phyloP scores from a whole-genome alignment of 192 early-diverging fungal species.

The Chytriomyces confervae region DNA sequence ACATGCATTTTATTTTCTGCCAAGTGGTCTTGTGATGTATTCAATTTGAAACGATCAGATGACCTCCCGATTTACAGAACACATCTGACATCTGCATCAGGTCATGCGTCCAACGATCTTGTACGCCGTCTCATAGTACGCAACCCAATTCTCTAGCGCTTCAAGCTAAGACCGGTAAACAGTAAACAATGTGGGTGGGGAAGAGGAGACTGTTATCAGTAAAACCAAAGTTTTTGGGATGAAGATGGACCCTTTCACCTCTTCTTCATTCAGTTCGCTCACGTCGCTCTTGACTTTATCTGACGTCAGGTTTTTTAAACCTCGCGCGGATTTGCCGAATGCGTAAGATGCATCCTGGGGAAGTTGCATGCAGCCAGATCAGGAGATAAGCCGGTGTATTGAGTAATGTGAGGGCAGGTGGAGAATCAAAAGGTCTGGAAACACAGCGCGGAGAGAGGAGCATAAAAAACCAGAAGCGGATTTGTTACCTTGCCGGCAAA shows the following conservation, averaged over 20 bases:
- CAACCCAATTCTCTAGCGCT: conserved; percentile 73
- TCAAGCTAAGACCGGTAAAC: conserved; percentile 50
- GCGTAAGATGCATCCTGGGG: conserved; percentile 10
- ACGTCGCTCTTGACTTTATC: not conserved
- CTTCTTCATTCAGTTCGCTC: not conserved
- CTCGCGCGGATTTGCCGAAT: not conserved
- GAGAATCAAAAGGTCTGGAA: too few species aligned
- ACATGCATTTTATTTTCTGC: not conserved
- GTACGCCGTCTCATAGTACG: conserved; percentile 73
- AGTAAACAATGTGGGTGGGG: not conserved
- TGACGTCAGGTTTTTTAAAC: not conserved
- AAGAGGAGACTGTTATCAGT: not conserved
- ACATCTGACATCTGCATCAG: not conserved
- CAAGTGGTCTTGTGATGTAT: not conserved
- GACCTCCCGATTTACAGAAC: not conserved
- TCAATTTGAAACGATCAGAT: not conserved
- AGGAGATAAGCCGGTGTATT: too few species aligned
- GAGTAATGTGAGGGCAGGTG: too few species aligned
- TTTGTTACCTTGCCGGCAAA: conserved; percentile 11
- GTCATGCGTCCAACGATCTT: conserved; percentile 69
- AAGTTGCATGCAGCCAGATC: too few species aligned
- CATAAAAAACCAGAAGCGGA: too few species aligned
- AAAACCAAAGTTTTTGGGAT: too few species aligned
- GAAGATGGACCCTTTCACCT: not conserved
- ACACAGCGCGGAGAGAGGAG: too few species aligned